phyloP scores from a whole-genome alignment of 106 monocot genomes.

The Dioscorea zingiberensis region DNA sequence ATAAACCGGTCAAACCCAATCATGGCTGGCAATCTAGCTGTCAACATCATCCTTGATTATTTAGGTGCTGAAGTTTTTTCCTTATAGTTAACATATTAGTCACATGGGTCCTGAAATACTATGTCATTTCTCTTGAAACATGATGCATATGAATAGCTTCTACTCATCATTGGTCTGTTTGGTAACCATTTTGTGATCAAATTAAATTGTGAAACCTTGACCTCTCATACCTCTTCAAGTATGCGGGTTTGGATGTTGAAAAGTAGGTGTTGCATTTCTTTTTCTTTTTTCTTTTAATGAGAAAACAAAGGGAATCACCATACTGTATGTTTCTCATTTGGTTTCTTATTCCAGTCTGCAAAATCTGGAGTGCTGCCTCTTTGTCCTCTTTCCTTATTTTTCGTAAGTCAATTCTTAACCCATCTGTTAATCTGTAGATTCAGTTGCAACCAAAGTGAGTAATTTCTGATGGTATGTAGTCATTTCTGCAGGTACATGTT shows the following conservation, averaged over 20 bases:
- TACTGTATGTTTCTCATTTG: background rate
- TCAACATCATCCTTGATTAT: no score
- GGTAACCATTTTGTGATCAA: no score
- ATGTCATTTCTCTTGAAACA: no score
- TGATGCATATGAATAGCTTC: no score
- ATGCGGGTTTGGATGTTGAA: constrained; percentile 88
- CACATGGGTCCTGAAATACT: no score
- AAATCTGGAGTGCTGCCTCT: constrained; percentile 93
- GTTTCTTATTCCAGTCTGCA: constrained; percentile 57
- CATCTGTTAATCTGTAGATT: constrained; percentile 14
- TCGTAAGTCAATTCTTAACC: constrained; percentile 56
- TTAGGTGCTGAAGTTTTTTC: no score
- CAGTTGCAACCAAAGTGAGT: background rate
- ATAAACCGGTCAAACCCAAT: no score
- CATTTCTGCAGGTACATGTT: constrained; percentile 83
- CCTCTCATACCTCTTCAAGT: constrained; percentile 87
- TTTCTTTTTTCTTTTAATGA: background rate
- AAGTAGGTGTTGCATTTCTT: constrained; percentile 58
- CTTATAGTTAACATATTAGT: no score
- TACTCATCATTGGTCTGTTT: no score
- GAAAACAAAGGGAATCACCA: background rate
- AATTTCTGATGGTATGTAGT: background rate
- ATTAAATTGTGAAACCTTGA: constrained; percentile 54
- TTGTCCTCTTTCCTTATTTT: constrained; percentile 99
- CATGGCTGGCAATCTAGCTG: no score